Percentiles rank a stretch among this genome's conserved stretches.
Conservation (phyloP, 2,329 filamentous ascomycete genomes). For the Blumeria graminis region DNA sequence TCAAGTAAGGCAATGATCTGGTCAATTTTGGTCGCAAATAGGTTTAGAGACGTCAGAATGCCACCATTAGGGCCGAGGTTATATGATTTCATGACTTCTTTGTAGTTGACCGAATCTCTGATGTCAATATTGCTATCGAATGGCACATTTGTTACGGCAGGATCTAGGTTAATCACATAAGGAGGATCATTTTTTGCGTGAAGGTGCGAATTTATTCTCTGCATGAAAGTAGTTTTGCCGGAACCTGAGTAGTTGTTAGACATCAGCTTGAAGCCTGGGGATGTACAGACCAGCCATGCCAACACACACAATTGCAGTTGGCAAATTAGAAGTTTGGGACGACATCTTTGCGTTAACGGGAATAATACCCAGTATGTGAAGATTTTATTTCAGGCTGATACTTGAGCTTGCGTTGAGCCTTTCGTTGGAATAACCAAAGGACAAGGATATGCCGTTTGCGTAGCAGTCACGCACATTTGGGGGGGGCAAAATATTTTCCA, state of each 20-base stretch:
- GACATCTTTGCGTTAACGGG: too few species aligned
- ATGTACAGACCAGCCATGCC: conserved; percentile 61
- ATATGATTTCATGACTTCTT: conserved; percentile 98
- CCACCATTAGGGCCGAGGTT: conserved; percentile 93
- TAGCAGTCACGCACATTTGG: too few species aligned
- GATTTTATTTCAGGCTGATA: too few species aligned
- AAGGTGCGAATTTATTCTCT: conserved; percentile 82
- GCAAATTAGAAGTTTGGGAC: conserved; percentile 3
- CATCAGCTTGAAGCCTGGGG: background rate
- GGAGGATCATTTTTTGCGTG: conserved; percentile 60
- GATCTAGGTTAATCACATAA: conserved; percentile 93
- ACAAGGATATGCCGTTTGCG: too few species aligned
- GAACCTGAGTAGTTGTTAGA: conserved; percentile 31
- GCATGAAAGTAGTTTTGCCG: conserved; percentile 99
- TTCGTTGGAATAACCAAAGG: too few species aligned
- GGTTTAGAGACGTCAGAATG: conserved; percentile 82
- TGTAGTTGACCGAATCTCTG: conserved; percentile 95
- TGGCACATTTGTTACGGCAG: conserved; percentile 75
- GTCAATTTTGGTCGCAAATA: conserved; percentile 95
- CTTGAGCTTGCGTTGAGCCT: too few species aligned
- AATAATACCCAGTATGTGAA: too few species aligned
- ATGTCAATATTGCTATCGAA: conserved; percentile 98
- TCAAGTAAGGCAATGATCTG: conserved; percentile 77
- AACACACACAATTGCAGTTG: conserved; percentile 72
- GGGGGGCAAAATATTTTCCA: too few species aligned